phyloP scores from a whole-genome alignment of 306 rosid species.

The Cicer cuneatum region DNA sequence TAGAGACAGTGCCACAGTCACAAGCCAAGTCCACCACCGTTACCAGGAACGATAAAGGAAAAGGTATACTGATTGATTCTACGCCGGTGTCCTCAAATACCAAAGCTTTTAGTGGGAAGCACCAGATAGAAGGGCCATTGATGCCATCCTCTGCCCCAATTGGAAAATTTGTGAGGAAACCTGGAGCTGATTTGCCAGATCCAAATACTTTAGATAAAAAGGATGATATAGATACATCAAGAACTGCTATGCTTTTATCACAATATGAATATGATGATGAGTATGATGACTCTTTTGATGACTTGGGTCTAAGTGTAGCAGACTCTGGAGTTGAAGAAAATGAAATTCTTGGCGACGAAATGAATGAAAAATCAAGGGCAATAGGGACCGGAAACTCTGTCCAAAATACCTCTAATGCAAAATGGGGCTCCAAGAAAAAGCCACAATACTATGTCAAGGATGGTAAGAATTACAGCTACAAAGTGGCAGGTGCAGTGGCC shows the following conservation, averaged over 20 bases:
- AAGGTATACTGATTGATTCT: slow-evolving; percentile 76
- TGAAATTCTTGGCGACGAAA: slow-evolving; percentile 54
- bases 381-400: slow-evolving; percentile 50
- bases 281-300: slow-evolving; percentile 96
- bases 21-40: slow-evolving; percentile 50
- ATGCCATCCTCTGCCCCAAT: slow-evolving; percentile 62
- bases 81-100: slow-evolving; percentile 42
- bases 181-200: slow-evolving; percentile 59
- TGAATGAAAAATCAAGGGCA: slow-evolving; percentile 56
- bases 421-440: slow-evolving; percentile 88
- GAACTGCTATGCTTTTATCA: slow-evolving; percentile 54
- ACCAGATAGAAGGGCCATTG: slow-evolving; percentile 50
- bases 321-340: slow-evolving; percentile 77
- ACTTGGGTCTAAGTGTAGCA: slow-evolving; percentile 87
- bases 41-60: slow-evolving; percentile 76
- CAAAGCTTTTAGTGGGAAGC: slow-evolving; percentile 48
- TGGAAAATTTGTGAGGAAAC: slow-evolving; percentile 85
- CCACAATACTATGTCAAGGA: slow-evolving; percentile 96
- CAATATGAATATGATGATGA: slow-evolving; percentile 96
- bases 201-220: slow-evolving; percentile 59
- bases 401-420: slow-evolving; percentile 60
- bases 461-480: slow-evolving; percentile 97
- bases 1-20: slow-evolving; percentile 61
- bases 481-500: slow-evolving; percentile 86
- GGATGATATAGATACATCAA: slow-evolving; percentile 53